Percentiles rank a stretch among this genome's conserved stretches.
These are phyloP conservation scores for Vickermania ingenoplastis DNA, from an alignment of 208 protist species.

Conservation along the genomic window DNA sequence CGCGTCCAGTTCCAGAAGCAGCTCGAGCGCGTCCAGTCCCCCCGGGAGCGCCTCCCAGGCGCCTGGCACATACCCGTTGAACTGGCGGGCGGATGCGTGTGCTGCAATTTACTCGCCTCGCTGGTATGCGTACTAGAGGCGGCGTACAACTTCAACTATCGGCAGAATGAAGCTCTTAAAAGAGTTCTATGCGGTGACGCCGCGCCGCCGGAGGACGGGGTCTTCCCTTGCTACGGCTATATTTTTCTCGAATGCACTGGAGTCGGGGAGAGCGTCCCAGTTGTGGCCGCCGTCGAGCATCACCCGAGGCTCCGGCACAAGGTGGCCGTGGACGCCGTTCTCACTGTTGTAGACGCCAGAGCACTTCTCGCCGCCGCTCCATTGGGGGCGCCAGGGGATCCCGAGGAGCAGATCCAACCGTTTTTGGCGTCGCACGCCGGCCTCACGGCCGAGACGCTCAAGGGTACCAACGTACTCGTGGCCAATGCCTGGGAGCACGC, in stretches of 20 bases:
- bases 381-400: background rate
- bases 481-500: background rate
- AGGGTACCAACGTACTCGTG: background rate
- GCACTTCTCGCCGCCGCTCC: background rate
- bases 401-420: background rate
- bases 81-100: conserved; percentile 37
- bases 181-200: background rate
- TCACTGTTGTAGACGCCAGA: conserved; percentile 22
- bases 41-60: background rate
- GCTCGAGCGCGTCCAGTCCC: background rate
- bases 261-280: conserved; percentile 23
- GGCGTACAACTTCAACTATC: conserved; percentile 5
- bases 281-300: conserved; percentile 18
- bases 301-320: conserved; percentile 17
- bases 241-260: conserved; percentile 40
- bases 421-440: background rate
- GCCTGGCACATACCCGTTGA: background rate
- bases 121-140: conserved; percentile 16
- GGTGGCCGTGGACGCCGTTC: conserved; percentile 23
- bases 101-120: conserved; percentile 29
- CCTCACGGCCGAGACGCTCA: background rate
- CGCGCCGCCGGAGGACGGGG: background rate
- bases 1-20: background rate
- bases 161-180: no score
- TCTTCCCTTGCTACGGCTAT: conserved; percentile 6